Percentiles rank a stretch among this genome's conserved stretches.
These are phyloP conservation scores for Yarrowia galli DNA, from an alignment of 1,139 yeast species.

Conservation along the genomic window DNA sequence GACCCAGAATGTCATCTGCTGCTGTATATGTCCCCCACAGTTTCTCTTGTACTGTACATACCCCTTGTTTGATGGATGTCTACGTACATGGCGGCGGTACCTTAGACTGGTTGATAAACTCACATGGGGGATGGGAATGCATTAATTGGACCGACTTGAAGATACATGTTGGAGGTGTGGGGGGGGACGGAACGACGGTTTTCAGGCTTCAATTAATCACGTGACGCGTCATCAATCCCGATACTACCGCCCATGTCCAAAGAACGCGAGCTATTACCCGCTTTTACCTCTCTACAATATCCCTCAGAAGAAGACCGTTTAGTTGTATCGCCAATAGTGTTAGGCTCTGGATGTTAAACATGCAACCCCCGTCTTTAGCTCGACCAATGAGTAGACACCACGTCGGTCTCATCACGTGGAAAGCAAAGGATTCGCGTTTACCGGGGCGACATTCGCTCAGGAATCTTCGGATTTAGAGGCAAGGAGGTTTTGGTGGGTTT, in stretches of 20 bases:
- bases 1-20: too few species aligned
- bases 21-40: too few species aligned
- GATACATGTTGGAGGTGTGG: neutral
- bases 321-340: conserved; percentile 12
- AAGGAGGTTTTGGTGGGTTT: too few species aligned
- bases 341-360: neutral
- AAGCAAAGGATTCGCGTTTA: conserved; percentile 14
- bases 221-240: neutral
- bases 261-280: neutral
- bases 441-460: too few species aligned
- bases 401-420: conserved; percentile 31
- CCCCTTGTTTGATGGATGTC: neutral
- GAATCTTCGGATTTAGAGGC: neutral
- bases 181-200: too few species aligned
- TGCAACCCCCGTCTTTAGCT: conserved; percentile 16
- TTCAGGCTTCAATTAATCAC: neutral
- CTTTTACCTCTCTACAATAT: neutral
- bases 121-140: conserved; percentile 34
- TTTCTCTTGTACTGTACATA: too few species aligned
- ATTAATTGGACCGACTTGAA: conserved; percentile 20
- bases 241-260: too few species aligned
- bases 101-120: conserved; percentile 30
- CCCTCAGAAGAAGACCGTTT: conserved; percentile 23
- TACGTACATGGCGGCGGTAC: conserved; percentile 2
- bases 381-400: conserved; percentile 22